Base-by-base conservation (phyloP, 1,284 basidiomycete species). In the Boletus sp. region DNA sequence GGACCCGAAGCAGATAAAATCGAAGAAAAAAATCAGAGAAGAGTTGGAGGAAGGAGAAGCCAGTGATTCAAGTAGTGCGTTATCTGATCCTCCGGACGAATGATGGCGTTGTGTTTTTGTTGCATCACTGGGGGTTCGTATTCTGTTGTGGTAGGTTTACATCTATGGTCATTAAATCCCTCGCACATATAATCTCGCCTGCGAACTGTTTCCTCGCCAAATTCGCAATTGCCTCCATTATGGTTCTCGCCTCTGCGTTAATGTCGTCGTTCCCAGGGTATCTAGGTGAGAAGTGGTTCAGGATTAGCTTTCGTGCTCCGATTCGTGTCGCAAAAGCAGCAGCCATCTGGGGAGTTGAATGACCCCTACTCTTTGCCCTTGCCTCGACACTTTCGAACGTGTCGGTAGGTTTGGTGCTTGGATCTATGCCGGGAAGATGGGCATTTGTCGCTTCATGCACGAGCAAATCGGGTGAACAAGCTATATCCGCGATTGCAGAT, bases 381-480 rank as follows among this genome's bases (percentile, higher is more conserved):
- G 69, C 68, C 59, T 86, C 77, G 3, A 93, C 80, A n/a, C 60
- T 76, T 51, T 80, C 77, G 52, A 76, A 75, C 12, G 81, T 82
- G 50, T 82, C 82, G 16, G 60, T 67, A 19, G 65, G 67, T 61
- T 81, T 88, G 48, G 78, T 83, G 33, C 68, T 66, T 8, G 69
- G 63, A 53, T 85, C 81, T 40, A 84, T 57, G 0, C 73, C 76
- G 1, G 91, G 91, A n/a, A 96, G 74, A 65, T 88, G 82, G 1
- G 91, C 89, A 64, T 95, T 96, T 8, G 94, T 96, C 30, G 91
- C 89, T 70, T 97, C 93, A 61, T 97, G 94, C 19, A 86, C 76
- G 41, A 84, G 71, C 34, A 92, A 53, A 56, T 89, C 83, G 16
- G 83, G 77, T 46, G 77, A 78, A 56, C 66, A 64, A 26, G 84